These are phyloP conservation scores for Craspedostauros australis DNA, from an alignment of 108 stramenopile genomes.

Conservation along the genomic window DNA sequence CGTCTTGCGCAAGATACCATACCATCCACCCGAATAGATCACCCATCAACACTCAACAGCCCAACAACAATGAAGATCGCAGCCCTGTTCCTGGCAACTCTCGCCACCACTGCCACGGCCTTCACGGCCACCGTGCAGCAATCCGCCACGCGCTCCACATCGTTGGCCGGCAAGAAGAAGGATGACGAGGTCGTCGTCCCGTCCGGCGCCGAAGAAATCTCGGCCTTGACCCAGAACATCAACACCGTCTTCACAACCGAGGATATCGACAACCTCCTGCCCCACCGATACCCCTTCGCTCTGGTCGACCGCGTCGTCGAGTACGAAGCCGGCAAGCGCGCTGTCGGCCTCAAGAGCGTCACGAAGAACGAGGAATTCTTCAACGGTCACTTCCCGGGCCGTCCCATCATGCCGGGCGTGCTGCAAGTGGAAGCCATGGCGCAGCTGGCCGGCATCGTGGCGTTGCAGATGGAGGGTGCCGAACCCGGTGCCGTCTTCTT, in stretches of 20 bases:
- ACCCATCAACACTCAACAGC: too few relatives aligned
- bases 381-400: constrained; percentile 95
- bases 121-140: constrained; percentile 30
- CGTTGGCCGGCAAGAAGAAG: constrained; percentile 18
- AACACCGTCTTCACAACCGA: constrained; percentile 79
- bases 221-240: constrained; percentile 55
- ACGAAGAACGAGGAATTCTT: constrained; percentile 97
- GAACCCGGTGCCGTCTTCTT: constrained; percentile 88
- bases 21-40: too few relatives aligned
- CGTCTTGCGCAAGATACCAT: too few relatives aligned
- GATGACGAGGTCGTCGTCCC: constrained; percentile 3
- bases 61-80: constrained; percentile 59
- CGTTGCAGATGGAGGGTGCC: constrained; percentile 82
- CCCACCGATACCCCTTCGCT: constrained; percentile 92
- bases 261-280: constrained; percentile 87
- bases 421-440: constrained; percentile 97
- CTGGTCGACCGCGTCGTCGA: constrained; percentile 90
- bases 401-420: constrained; percentile 98
- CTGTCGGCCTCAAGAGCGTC: constrained; percentile 93
- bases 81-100: constrained; percentile 29
- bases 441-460: constrained; percentile 92
- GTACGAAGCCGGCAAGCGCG: constrained; percentile 87
- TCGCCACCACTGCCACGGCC: constrained; percentile 35
- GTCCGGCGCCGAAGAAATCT: constrained; percentile 54
- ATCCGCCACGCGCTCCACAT: constrained; percentile 6